phyloP scores from a whole-genome alignment of 192 early-diverging fungal genomes.

The Umbelopsis isabellina region DNA sequence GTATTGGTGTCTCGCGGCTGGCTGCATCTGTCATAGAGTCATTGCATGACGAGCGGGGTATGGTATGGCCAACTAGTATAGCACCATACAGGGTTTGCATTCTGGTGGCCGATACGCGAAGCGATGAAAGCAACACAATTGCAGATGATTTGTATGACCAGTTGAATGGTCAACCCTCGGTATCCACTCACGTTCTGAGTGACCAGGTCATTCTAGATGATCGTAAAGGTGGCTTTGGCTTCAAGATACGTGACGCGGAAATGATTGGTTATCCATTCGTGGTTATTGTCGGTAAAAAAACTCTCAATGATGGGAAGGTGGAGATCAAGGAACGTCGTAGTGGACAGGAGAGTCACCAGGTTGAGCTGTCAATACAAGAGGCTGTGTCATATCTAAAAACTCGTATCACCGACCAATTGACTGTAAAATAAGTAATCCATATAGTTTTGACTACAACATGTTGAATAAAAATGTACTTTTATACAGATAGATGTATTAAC shows the following conservation, averaged over 20 bases:
- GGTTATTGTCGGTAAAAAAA: conserved; percentile 73
- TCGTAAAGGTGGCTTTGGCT: conserved; percentile 67
- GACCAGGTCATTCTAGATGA: conserved; percentile 75
- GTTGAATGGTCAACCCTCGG: conserved; percentile 26
- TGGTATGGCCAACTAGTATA: conserved; percentile 81
- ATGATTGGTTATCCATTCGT: conserved; percentile 83
- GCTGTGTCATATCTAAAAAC: neutral
- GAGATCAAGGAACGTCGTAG: conserved; percentile 52
- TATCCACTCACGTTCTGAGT: conserved; percentile 20
- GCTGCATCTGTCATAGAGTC: conserved; percentile 81
- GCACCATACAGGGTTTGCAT: conserved; percentile 78
- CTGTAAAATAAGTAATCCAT: conserved; percentile 12
- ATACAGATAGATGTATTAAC: neutral
- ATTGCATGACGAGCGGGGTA: conserved; percentile 62
- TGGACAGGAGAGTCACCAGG: conserved; percentile 22
- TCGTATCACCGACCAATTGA: neutral
- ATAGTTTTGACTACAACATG: neutral
- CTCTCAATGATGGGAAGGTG: conserved; percentile 46
- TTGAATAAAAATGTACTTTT: neutral
- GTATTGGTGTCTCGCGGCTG: conserved; percentile 84
- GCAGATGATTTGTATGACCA: conserved; percentile 50
- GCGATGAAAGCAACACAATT: conserved; percentile 28
- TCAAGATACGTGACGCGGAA: conserved; percentile 81
- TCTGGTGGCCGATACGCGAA: conserved; percentile 59
- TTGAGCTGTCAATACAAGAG: conserved; percentile 19